Evolutionary conservation across 148 eudicot species (phyloP).

Genomic region (Arbutus unedo): DNA sequence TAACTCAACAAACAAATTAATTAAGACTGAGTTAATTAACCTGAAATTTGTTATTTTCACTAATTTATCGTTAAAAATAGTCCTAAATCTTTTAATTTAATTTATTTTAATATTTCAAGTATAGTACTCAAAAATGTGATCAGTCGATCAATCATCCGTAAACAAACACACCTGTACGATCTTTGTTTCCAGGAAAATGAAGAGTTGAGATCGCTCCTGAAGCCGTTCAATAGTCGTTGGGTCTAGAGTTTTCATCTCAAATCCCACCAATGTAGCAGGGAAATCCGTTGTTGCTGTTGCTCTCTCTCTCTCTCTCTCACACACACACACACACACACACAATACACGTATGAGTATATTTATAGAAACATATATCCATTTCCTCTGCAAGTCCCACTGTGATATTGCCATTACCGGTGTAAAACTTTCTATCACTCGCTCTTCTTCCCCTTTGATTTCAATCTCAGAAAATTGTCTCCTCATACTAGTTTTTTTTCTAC

Average conservation of each 20-base stretch:
- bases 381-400: not conserved
- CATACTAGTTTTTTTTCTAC: not conserved
- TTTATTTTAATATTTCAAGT: too few relatives aligned
- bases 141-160: too few relatives aligned
- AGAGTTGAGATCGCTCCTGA: not conserved
- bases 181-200: too few relatives aligned
- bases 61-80: too few relatives aligned
- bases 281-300: slow-evolving; percentile 18
- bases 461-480: not conserved
- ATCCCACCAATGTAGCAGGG: slow-evolving; percentile 19
- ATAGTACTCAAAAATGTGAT: too few relatives aligned
- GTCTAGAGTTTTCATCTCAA: not conserved
- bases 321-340: not conserved
- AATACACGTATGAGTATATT: not conserved
- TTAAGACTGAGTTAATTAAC: too few relatives aligned
- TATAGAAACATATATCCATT: not conserved
- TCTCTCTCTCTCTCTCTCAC: not conserved
- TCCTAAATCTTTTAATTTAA: too few relatives aligned
- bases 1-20: too few relatives aligned
- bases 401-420: not conserved
- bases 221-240: not conserved
- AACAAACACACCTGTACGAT: too few relatives aligned
- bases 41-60: too few relatives aligned
- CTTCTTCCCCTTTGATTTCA: not conserved
- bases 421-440: not conserved